These are phyloP conservation scores for Sugiyamaella neomexicana DNA, from an alignment of 1,139 yeast genomes.

Conservation along the genomic window DNA sequence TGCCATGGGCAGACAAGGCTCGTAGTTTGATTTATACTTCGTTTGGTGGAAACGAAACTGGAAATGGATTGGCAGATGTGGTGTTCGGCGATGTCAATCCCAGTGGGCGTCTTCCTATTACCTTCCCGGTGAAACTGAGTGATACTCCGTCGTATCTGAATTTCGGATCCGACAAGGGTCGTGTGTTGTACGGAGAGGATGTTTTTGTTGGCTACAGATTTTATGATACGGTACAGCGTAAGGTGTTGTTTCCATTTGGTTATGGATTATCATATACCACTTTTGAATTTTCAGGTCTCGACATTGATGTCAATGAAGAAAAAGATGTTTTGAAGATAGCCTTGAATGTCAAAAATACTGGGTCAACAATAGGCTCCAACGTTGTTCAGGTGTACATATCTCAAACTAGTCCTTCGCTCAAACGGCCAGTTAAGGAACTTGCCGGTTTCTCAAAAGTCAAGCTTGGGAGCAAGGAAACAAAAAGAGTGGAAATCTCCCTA, in stretches of 20 bases:
- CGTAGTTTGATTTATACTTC: slow-evolving; percentile 53
- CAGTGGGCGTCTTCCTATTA: slow-evolving; percentile 60
- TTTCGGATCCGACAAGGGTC: slow-evolving; percentile 49
- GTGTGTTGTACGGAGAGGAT: slow-evolving; percentile 57
- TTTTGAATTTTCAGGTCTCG: slow-evolving; percentile 42
- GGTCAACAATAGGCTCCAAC: slow-evolving; percentile 47
- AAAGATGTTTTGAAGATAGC: slow-evolving; percentile 40
- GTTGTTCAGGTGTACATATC: slow-evolving; percentile 50
- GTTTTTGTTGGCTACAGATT: slow-evolving; percentile 61
- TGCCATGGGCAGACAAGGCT: slow-evolving; percentile 56
- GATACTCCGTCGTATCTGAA: slow-evolving; percentile 53
- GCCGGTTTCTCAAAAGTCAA: slow-evolving; percentile 54
- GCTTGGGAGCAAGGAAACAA: slow-evolving; percentile 46
- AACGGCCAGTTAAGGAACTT: slow-evolving; percentile 57
- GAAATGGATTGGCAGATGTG: slow-evolving; percentile 56
- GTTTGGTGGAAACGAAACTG: slow-evolving; percentile 52
- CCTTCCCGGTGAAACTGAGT: slow-evolving; percentile 52
- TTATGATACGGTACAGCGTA: slow-evolving; percentile 50
- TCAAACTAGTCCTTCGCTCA: slow-evolving; percentile 45
- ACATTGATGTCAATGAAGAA: slow-evolving; percentile 22
- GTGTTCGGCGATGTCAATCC: slow-evolving; percentile 66
- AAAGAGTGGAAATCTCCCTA: slow-evolving; percentile 43
- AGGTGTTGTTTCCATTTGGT: slow-evolving; percentile 62
- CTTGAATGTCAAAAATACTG: slow-evolving; percentile 48
- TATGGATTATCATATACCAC: slow-evolving; percentile 58